These are phyloP conservation scores for Endocalyx cinctus DNA, from an alignment of 2,329 filamentous ascomycete genomes.

Conservation along the genomic window DNA sequence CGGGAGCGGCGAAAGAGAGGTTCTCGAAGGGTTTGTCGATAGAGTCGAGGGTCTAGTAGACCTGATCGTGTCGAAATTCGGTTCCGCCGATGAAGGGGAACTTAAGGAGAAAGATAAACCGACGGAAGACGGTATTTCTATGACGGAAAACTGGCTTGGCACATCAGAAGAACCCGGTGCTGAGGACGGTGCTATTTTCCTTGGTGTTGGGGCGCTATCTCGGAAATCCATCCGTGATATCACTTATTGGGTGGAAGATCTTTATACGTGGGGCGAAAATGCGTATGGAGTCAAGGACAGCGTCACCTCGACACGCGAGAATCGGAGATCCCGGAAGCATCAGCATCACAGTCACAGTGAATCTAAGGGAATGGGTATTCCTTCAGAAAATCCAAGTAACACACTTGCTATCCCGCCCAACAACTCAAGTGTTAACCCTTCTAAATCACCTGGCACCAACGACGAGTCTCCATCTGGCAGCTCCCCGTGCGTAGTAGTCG, in stretches of 20 bases:
- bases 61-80: slow-evolving; percentile 82
- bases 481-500: slow-evolving; percentile 7
- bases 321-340: slow-evolving; percentile 34
- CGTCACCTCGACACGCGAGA: slow-evolving; percentile 60
- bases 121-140: too few relatives aligned
- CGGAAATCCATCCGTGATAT: slow-evolving; percentile 67
- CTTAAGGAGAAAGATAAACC: too few relatives aligned
- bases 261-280: slow-evolving; percentile 78
- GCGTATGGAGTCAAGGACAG: slow-evolving; percentile 83
- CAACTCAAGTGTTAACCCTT: too few relatives aligned
- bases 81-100: slow-evolving; percentile 41
- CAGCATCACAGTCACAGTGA: too few relatives aligned
- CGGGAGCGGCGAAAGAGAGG: slow-evolving; percentile 88
- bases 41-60: slow-evolving; percentile 83
- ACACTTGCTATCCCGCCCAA: too few relatives aligned
- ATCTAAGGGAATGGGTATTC: too few relatives aligned
- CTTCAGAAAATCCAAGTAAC: too few relatives aligned
- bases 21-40: slow-evolving; percentile 80
- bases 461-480: slow-evolving; percentile 3
- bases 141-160: slow-evolving; percentile 69
- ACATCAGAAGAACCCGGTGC: slow-evolving; percentile 61
- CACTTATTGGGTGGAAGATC: slow-evolving; percentile 81
- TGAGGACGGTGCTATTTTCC: slow-evolving; percentile 81
- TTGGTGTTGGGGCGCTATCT: slow-evolving; percentile 71
- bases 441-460: too few relatives aligned